These are phyloP conservation scores for Moelleriella libera DNA, from an alignment of 2,329 filamentous ascomycete genomes.

Conservation along the genomic window DNA sequence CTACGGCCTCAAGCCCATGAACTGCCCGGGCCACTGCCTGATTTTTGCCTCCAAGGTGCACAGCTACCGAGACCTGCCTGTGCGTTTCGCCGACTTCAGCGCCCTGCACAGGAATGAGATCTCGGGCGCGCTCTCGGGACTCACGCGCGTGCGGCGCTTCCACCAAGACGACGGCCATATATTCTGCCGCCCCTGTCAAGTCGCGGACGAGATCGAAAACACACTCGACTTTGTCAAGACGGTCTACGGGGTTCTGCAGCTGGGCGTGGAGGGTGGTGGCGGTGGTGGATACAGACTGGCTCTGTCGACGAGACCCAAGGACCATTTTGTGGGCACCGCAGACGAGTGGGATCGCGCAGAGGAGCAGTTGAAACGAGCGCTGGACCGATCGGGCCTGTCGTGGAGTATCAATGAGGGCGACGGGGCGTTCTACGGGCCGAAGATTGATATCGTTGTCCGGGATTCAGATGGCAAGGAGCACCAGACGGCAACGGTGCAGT, in stretches of 20 bases:
- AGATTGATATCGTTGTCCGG: constrained; percentile 74
- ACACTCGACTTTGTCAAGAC: constrained; percentile 63
- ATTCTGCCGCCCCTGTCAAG: constrained; percentile 68
- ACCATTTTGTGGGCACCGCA: constrained; percentile 61
- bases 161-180: constrained; percentile 89
- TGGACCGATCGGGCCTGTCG: constrained; percentile 52
- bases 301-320: constrained; percentile 63
- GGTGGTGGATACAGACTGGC: constrained; percentile 46
- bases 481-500: constrained; percentile 77
- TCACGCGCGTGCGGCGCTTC: constrained; percentile 75
- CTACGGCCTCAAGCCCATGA: constrained; percentile 85
- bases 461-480: constrained; percentile 77
- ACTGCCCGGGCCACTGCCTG: constrained; percentile 79
- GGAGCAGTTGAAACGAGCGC: constrained; percentile 21
- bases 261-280: constrained; percentile 34
- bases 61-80: constrained; percentile 68
- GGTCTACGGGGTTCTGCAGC: constrained; percentile 54
- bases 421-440: constrained; percentile 82
- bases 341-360: constrained; percentile 45
- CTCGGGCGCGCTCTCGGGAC: constrained; percentile 64
- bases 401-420: constrained; percentile 72
- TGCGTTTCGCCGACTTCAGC: constrained; percentile 79
- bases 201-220: constrained; percentile 57
- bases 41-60: constrained; percentile 62
- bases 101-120: constrained; percentile 78